Evolutionary conservation across 441 rosid species (phyloP).

Genomic region (Gossypium schwendimanii): DNA sequence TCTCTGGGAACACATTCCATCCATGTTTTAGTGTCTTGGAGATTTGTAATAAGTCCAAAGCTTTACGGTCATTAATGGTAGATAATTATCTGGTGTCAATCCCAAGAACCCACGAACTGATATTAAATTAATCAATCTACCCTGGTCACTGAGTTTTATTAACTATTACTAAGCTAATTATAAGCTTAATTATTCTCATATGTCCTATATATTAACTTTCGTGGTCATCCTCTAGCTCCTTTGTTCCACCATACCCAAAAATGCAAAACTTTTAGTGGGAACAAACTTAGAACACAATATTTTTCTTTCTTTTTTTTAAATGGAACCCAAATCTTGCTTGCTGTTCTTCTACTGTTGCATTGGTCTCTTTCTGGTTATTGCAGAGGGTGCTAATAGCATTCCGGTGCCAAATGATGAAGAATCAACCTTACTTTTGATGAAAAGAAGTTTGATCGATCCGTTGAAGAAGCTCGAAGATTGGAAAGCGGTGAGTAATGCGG

Average conservation of each 20-base stretch:
- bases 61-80: conserved; percentile 47
- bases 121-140: conserved; percentile 11
- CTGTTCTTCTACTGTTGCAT: conserved; percentile 41
- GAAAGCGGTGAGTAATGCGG: conserved; percentile 24
- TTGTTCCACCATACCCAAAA: conserved; percentile 20
- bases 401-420: conserved; percentile 32
- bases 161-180: not conserved
- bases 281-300: conserved; percentile 12
- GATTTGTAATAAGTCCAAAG: conserved; percentile 53
- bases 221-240: conserved; percentile 12
- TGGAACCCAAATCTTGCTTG: conserved; percentile 22
- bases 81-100: conserved; percentile 48
- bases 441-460: conserved; percentile 56
- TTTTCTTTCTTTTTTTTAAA: not conserved
- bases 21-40: conserved; percentile 74
- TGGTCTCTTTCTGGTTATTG: conserved; percentile 40
- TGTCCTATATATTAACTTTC: conserved; percentile 15
- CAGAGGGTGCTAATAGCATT: conserved; percentile 25
- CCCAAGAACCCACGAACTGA: conserved; percentile 62
- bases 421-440: conserved; percentile 47
- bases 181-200: not conserved
- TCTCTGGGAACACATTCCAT: conserved; percentile 63
- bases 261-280: conserved; percentile 26
- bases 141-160: not conserved
- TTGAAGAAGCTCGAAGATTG: conserved; percentile 49